A percentile compares a stretch with the other conserved stretches of the same genome.
Evolutionary conservation across 2,329 filamentous ascomycete species (phyloP).

Genomic region (Rutstroemia sp.): DNA sequence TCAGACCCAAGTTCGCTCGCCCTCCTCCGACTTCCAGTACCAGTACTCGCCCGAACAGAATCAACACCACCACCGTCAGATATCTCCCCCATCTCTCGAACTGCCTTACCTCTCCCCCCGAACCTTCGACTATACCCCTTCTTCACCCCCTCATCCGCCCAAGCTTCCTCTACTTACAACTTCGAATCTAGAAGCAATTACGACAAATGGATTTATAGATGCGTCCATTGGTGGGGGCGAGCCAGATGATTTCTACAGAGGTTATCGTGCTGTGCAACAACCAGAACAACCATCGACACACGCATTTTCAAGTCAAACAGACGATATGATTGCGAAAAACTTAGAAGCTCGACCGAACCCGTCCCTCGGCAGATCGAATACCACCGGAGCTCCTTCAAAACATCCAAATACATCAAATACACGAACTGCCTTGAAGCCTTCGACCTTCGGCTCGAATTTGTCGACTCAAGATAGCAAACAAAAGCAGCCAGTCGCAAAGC

Average conservation of each 20-base stretch:
- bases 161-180: conserved; percentile 25
- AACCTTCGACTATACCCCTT: conserved; percentile 17
- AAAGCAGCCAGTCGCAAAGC: conserved; percentile 18
- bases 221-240: conserved; percentile 19
- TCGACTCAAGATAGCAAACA: conserved; percentile 41
- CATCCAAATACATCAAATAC: conserved; percentile 35
- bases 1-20: conserved; percentile 3
- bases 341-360: conserved; percentile 35
- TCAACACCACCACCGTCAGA: conserved; percentile 11
- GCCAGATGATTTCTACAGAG: conserved; percentile 44
- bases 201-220: conserved; percentile 19
- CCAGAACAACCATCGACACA: conserved; percentile 9
- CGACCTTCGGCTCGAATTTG: conserved; percentile 45
- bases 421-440: conserved; percentile 36
- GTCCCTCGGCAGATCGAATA: conserved; percentile 41
- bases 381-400: conserved; percentile 43
- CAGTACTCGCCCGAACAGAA: conserved; percentile 15
- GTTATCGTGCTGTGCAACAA: conserved; percentile 33
- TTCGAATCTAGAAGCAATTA: conserved; percentile 20
- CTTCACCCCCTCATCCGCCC: conserved; percentile 21
- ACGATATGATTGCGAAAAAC: conserved; percentile 27
- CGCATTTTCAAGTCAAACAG: conserved; percentile 14
- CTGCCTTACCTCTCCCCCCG: conserved; percentile 13
- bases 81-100: conserved; percentile 14
- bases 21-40: neutral